Evolutionary conservation across 345 rosid species (phyloP).

Genomic region (Syzygium oleosum): DNA sequence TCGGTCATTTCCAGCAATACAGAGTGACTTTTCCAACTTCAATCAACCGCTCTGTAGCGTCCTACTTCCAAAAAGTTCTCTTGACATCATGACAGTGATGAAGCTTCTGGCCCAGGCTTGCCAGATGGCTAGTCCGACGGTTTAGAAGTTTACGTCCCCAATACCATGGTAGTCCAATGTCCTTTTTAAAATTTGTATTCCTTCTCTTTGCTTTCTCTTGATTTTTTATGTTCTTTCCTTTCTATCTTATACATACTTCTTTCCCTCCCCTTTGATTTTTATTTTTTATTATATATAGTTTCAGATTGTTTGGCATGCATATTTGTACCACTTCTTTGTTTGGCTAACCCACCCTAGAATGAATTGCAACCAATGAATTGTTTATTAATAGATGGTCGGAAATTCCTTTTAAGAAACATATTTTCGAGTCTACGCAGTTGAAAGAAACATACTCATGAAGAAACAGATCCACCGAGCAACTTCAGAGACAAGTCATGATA

Average conservation of each 20-base stretch:
- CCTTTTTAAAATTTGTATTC: not conserved
- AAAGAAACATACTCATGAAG: no score
- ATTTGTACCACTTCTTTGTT: not conserved
- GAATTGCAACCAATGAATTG: not conserved
- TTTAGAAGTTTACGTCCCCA: not conserved
- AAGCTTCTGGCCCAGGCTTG: not conserved
- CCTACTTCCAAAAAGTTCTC: not conserved
- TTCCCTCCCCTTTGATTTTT: not conserved
- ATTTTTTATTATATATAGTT: not conserved
- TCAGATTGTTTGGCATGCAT: not conserved
- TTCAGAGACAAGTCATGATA: accelerated
- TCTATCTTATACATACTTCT: not conserved
- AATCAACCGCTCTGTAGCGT: not conserved
- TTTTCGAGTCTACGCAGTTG: no score
- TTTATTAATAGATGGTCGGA: not conserved
- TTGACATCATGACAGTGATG: not conserved
- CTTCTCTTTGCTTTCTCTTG: not conserved
- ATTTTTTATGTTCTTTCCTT: not conserved
- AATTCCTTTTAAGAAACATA: not conserved
- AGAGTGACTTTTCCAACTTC: not conserved
- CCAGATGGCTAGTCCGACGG: not conserved
- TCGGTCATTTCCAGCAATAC: not conserved
- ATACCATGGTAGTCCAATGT: not conserved
- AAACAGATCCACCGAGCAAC: no score
- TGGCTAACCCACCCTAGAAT: not conserved